Conservation (phyloP, 2,329 filamentous ascomycete species). For the Colletotrichum simmondsii region DNA sequence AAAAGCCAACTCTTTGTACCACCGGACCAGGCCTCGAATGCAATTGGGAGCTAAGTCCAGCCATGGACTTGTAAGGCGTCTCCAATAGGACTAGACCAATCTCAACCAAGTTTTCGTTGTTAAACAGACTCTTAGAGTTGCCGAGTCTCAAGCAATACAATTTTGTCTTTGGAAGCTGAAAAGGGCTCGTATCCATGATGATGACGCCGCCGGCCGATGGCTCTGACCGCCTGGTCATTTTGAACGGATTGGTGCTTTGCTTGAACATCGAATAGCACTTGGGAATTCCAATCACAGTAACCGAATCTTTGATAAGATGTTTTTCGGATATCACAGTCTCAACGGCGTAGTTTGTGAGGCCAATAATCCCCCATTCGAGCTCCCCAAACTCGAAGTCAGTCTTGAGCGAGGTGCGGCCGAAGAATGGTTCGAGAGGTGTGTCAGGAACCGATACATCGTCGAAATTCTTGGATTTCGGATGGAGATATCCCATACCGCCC, state of each 20-base stretch:
- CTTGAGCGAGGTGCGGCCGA: not conserved
- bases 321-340: not conserved
- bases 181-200: not conserved
- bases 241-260: not conserved
- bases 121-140: not conserved
- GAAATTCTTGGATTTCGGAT: not conserved
- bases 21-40: not conserved
- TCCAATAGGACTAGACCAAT: not conserved
- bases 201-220: not conserved
- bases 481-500: not conserved
- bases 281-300: not conserved
- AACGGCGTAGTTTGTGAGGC: not conserved
- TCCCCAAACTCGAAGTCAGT: not conserved
- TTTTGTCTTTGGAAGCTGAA: not conserved
- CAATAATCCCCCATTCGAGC: not conserved
- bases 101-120: not conserved
- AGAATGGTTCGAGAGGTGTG: not conserved
- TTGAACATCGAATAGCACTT: not conserved
- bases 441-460: not conserved
- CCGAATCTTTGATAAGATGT: not conserved
- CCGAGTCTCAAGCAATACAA: not conserved
- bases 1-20: not conserved
- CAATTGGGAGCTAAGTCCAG: not conserved
- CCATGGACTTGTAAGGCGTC: not conserved
- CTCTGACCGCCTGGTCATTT: not conserved